Evolutionary conservation across 371 early-diverging fungal species (phyloP).

Genomic region (Entomophthora muscae): DNA sequence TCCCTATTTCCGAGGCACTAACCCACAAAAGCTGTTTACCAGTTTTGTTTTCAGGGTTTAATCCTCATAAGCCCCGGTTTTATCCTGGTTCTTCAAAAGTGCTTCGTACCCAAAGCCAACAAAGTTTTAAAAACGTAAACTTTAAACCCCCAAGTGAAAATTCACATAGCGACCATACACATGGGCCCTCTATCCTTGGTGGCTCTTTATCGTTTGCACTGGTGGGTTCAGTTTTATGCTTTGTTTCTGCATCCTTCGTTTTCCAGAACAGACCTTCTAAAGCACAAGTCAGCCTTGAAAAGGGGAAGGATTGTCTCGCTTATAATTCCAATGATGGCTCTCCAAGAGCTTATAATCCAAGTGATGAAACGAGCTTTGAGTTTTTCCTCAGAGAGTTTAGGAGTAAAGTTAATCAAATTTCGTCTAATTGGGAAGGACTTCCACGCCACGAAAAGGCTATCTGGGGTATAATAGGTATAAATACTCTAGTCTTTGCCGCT

Average conservation of each 20-base stretch:
- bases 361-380: neutral
- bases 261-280: neutral
- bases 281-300: neutral
- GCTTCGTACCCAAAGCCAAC: neutral
- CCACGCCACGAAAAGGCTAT: neutral
- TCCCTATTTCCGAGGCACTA: too few relatives aligned
- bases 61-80: too few relatives aligned
- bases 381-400: neutral
- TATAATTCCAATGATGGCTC: neutral
- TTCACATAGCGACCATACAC: neutral
- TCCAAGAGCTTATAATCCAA: neutral
- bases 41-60: too few relatives aligned
- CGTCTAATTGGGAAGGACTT: neutral
- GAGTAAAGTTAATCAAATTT: neutral
- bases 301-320: neutral
- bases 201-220: neutral
- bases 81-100: neutral
- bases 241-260: neutral
- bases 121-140: neutral
- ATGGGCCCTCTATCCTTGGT: neutral
- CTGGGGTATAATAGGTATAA: slow-evolving; percentile 35
- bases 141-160: neutral
- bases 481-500: slow-evolving; percentile 40
- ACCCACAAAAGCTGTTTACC: too few relatives aligned
- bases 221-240: neutral